These are phyloP conservation scores for Nicotiana benthamiana DNA, from an alignment of 257 asterid species.

Conservation along the genomic window DNA sequence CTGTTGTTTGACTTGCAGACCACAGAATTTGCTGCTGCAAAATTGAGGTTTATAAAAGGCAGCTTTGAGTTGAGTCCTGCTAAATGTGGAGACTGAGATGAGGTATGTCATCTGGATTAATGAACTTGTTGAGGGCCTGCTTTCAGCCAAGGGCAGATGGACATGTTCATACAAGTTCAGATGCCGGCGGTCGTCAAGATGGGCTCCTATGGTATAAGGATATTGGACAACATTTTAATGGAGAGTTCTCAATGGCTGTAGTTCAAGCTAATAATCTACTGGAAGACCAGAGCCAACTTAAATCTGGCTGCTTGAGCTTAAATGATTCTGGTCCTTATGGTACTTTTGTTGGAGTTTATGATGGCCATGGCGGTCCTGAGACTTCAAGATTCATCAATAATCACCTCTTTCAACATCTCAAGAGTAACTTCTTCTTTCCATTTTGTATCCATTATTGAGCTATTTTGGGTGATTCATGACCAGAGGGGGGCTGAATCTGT, in stretches of 20 bases:
- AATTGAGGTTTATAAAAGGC: neutral
- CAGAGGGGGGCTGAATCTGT: neutral
- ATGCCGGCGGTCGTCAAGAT: conserved; percentile 48
- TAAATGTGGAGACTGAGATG: conserved; percentile 56
- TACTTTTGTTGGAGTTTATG: conserved; percentile 57
- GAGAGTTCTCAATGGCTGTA: conserved; percentile 73
- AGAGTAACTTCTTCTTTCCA: conserved; percentile 33
- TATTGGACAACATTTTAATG: conserved; percentile 49
- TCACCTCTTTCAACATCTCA: conserved; percentile 50
- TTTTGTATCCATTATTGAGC: neutral
- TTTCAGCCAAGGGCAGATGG: conserved; percentile 45
- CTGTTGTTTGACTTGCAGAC: neutral
- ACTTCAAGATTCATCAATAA: conserved; percentile 53
- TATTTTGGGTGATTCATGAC: neutral
- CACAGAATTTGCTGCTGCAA: neutral
- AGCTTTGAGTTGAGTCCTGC: neutral
- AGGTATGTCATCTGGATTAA: conserved; percentile 58
- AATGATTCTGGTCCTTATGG: conserved; percentile 55
- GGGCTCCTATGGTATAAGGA: conserved; percentile 68
- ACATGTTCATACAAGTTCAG: conserved; percentile 35
- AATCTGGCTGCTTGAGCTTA: conserved; percentile 51
- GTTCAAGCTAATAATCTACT: conserved; percentile 65
- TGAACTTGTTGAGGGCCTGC: conserved; percentile 58
- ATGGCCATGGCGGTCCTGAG: conserved; percentile 76
- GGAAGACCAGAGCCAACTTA: conserved; percentile 68